Evolutionary conservation across 2,329 filamentous ascomycete genomes (phyloP).

Genomic region (Aspergillus udagawae): DNA sequence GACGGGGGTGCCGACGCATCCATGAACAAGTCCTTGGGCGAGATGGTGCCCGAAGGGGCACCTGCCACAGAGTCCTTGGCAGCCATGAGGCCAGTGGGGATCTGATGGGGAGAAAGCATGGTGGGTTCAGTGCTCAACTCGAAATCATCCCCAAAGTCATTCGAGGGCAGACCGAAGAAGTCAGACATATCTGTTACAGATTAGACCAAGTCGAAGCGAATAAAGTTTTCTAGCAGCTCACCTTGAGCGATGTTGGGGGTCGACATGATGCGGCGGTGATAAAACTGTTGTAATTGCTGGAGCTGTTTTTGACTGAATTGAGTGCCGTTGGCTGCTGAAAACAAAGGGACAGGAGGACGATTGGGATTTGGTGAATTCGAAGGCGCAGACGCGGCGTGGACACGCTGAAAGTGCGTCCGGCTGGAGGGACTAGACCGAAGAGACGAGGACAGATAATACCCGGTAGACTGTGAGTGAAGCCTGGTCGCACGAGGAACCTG

Average conservation of each 20-base stretch:
- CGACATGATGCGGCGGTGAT: constrained; percentile 38
- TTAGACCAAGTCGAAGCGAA: constrained; percentile 27
- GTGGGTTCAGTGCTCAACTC: constrained; percentile 20
- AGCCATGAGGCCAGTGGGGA: constrained; percentile 37
- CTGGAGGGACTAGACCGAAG: constrained; percentile 33
- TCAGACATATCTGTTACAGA: constrained; percentile 19
- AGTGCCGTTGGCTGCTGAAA: background rate
- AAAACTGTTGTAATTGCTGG: constrained; percentile 19
- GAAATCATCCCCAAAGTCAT: constrained; percentile 23
- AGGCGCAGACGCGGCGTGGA: constrained; percentile 37
- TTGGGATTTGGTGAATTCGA: constrained; percentile 32
- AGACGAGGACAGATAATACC: constrained; percentile 37
- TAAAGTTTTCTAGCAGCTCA: constrained; percentile 21
- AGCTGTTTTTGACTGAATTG: constrained; percentile 30
- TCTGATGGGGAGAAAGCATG: constrained; percentile 25
- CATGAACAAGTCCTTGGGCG: constrained; percentile 74
- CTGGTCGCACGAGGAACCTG: constrained; percentile 39
- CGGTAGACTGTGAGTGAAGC: constrained; percentile 36
- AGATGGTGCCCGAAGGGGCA: constrained; percentile 61
- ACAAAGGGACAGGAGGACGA: constrained; percentile 36
- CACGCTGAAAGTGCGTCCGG: constrained; percentile 28
- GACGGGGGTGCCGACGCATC: constrained; percentile 78
- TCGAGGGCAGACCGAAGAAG: constrained; percentile 27
- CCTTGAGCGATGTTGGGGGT: constrained; percentile 37
- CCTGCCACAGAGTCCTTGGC: constrained; percentile 41